Evolutionary conservation across 1,284 basidiomycete species (phyloP).

Genomic region (Chondrostereum purpureum): DNA sequence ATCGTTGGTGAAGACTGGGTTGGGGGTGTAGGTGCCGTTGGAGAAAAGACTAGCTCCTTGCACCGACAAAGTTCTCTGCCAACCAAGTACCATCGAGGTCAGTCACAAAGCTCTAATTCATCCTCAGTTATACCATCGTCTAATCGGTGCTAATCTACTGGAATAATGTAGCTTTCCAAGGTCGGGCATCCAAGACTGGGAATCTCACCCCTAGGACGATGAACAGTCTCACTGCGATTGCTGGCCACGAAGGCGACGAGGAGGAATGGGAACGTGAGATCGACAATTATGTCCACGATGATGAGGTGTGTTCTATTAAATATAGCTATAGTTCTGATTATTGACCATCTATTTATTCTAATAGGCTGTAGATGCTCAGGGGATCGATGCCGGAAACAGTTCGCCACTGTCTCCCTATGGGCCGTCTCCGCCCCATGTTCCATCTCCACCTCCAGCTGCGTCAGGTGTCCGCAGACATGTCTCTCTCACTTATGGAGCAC

Average conservation of each 20-base stretch:
- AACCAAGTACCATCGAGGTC: conserved; percentile 73
- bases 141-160: background rate
- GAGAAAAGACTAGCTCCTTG: conserved; percentile 70
- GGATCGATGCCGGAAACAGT: conserved; percentile 40
- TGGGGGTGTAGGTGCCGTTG: conserved; percentile 71
- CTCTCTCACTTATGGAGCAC: conserved; percentile 64
- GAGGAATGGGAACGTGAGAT: conserved; percentile 75
- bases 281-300: conserved; percentile 49
- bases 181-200: conserved; percentile 47
- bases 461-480: conserved; percentile 71
- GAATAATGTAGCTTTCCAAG: conserved; percentile 35
- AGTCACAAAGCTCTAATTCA: conserved; percentile 16
- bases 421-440: conserved; percentile 36
- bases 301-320: conserved; percentile 40
- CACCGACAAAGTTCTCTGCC: conserved; percentile 78
- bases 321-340: conserved; percentile 1
- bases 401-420: conserved; percentile 63
- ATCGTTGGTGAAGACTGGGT: conserved; percentile 73
- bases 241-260: conserved; percentile 78
- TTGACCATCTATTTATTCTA: background rate
- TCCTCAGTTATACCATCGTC: background rate
- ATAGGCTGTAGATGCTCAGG: conserved; percentile 32
- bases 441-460: conserved; percentile 64
- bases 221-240: conserved; percentile 75
- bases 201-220: conserved; percentile 64